Evolutionary conservation across 139 green algal species (phyloP).

Genomic region (Tetraselmis striata): DNA sequence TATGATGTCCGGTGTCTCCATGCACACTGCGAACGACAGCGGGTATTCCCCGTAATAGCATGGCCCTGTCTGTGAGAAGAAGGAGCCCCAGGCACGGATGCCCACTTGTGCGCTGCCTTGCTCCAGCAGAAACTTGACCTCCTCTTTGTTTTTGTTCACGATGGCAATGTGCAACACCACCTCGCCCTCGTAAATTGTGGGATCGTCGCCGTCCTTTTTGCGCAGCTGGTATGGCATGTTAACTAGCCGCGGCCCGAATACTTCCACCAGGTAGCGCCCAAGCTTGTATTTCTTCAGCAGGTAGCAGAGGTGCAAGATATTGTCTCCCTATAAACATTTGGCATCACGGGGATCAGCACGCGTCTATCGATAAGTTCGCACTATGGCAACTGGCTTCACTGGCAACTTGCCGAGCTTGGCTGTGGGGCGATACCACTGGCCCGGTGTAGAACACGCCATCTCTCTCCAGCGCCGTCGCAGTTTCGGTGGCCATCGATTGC

Average conservation of each 20-base stretch:
- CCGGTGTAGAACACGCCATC: not conserved
- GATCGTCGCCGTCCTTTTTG: not conserved
- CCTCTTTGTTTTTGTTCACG: not conserved
- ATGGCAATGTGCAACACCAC: not conserved
- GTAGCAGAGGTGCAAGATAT: not conserved
- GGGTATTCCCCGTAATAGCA: conserved; percentile 2
- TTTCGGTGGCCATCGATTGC: not conserved
- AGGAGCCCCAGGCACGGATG: not conserved
- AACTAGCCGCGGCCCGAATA: not conserved
- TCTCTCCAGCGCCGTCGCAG: not conserved
- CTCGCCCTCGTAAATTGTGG: not conserved
- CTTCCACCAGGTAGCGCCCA: not conserved
- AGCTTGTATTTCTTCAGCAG: not conserved
- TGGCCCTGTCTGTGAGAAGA: not conserved
- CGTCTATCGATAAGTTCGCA: too few species aligned
- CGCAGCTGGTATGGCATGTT: conserved; percentile 6
- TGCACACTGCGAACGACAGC: not conserved
- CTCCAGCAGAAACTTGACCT: not conserved
- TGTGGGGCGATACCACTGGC: too few species aligned
- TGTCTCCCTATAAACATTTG: not conserved
- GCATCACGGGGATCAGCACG: not conserved
- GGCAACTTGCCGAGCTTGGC: not conserved
- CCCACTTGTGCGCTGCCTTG: not conserved
- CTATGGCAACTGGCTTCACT: not conserved
- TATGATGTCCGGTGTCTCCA: conserved; percentile 1